A percentile compares a stretch with the other conserved stretches of the same genome.
Conservation (phyloP, 2,329 filamentous ascomycete species). For the Trichoderma aggressivum region DNA sequence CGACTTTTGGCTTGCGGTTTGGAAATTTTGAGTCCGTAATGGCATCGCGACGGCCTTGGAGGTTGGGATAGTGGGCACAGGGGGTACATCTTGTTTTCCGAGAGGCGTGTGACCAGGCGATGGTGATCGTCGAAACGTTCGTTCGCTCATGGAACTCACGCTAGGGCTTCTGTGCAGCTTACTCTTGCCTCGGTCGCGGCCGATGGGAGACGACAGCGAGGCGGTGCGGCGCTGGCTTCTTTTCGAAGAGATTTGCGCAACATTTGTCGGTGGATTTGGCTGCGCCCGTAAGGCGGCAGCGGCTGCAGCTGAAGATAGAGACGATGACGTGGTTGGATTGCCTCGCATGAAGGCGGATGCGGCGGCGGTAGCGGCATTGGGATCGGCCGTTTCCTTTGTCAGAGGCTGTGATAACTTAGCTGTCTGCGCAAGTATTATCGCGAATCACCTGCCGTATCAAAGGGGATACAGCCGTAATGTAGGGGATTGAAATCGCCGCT, state of each 20-base stretch:
- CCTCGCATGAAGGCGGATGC: slow-evolving; percentile 74
- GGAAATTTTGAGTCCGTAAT: slow-evolving; percentile 48
- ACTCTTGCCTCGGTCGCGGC: slow-evolving; percentile 40
- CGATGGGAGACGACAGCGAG: slow-evolving; percentile 67
- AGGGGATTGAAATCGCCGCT: background rate
- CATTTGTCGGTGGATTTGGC: slow-evolving; percentile 72
- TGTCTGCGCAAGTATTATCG: background rate
- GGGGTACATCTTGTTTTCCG: slow-evolving; percentile 55
- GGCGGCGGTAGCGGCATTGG: slow-evolving; percentile 76
- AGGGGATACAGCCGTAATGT: no score
- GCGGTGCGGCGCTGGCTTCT: slow-evolving; percentile 70
- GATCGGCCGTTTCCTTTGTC: slow-evolving; percentile 61
- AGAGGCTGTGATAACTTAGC: slow-evolving; percentile 48
- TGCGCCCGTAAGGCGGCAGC: slow-evolving; percentile 78
- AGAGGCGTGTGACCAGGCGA: slow-evolving; percentile 53
- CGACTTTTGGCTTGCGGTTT: slow-evolving; percentile 52
- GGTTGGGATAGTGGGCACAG: slow-evolving; percentile 69
- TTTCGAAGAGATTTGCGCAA: slow-evolving; percentile 83
- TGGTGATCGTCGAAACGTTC: slow-evolving; percentile 79
- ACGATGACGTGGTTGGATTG: slow-evolving; percentile 59
- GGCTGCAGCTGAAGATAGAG: slow-evolving; percentile 76
- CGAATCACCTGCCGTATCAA: no score
- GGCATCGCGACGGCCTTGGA: slow-evolving; percentile 29
- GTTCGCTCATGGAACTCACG: slow-evolving; percentile 79
- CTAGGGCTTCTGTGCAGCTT: slow-evolving; percentile 65